phyloP scores from a whole-genome alignment of 768 basidiomycete genomes.

The Auricularia sp. region DNA sequence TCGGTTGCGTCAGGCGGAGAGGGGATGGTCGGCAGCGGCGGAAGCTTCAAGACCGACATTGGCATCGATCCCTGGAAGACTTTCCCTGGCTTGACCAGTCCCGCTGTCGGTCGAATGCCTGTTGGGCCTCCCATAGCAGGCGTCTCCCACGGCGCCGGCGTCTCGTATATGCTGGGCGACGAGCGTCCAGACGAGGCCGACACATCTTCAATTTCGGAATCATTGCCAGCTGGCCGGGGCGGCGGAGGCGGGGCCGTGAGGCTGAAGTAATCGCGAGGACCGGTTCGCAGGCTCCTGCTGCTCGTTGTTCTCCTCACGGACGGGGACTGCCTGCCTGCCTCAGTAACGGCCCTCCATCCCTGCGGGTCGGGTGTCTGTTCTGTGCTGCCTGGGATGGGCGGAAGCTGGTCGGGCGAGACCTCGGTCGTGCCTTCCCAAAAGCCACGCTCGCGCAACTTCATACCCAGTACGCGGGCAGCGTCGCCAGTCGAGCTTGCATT shows the following conservation, averaged over 20 bases:
- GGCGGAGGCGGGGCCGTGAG: background rate
- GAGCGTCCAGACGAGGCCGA: background rate
- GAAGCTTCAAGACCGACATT: background rate
- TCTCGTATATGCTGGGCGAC: background rate
- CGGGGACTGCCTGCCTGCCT: slow-evolving; percentile 10
- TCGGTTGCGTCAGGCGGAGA: background rate
- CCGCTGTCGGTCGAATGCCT: background rate
- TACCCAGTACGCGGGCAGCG: background rate
- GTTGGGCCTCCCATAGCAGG: background rate
- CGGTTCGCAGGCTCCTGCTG: background rate
- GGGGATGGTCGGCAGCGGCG: background rate
- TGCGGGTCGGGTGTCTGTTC: slow-evolving; percentile 18
- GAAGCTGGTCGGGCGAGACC: slow-evolving; percentile 22
- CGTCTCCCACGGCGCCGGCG: background rate
- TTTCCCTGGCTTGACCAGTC: background rate
- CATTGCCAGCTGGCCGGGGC: background rate
- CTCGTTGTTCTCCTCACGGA: slow-evolving; percentile 1
- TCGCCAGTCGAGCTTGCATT: background rate
- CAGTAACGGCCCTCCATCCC: slow-evolving; percentile 16
- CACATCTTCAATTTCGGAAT: background rate
- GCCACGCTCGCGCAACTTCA: slow-evolving; percentile 21
- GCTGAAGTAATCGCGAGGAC: background rate
- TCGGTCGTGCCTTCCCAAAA: slow-evolving; percentile 76
- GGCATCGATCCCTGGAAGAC: background rate
- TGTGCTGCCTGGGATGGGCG: slow-evolving; percentile 22